These are phyloP conservation scores for Zygoascus hellenicus DNA, from an alignment of 1,139 yeast genomes.

Conservation along the genomic window DNA sequence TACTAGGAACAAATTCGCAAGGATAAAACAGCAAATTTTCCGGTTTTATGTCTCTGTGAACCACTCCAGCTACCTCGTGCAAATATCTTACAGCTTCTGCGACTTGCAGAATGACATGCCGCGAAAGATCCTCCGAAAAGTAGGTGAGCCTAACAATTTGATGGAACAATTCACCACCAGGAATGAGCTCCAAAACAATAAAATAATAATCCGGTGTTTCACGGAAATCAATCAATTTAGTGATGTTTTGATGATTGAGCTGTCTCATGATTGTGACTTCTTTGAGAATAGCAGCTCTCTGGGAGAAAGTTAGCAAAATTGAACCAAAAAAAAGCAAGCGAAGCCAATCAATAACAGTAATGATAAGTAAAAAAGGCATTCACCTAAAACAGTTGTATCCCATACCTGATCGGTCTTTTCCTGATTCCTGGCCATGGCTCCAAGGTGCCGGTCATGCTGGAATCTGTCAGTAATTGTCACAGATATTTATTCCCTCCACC, in stretches of 20 bases:
- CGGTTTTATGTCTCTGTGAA: slow-evolving; percentile 93
- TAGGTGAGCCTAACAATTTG: slow-evolving; percentile 89
- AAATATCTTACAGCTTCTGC: slow-evolving; percentile 76
- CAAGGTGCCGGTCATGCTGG: slow-evolving; percentile 21
- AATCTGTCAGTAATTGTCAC: slow-evolving; percentile 3
- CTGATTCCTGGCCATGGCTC: slow-evolving; percentile 26
- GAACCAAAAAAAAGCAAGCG: slow-evolving; percentile 3
- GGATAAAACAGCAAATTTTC: slow-evolving; percentile 86
- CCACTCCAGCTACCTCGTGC: slow-evolving; percentile 79
- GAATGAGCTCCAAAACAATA: slow-evolving; percentile 75
- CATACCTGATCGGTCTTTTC: slow-evolving; percentile 31
- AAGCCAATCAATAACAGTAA: background rate
- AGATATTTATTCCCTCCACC: background rate
- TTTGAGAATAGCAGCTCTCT: slow-evolving; percentile 56
- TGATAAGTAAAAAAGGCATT: slow-evolving; percentile 1
- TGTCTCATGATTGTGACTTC: slow-evolving; percentile 83
- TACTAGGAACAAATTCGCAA: slow-evolving; percentile 53
- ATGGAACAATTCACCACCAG: slow-evolving; percentile 94
- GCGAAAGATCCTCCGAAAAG: slow-evolving; percentile 75
- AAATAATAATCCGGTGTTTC: slow-evolving; percentile 65
- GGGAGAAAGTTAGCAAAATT: slow-evolving; percentile 23
- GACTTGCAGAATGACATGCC: slow-evolving; percentile 81
- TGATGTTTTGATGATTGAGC: slow-evolving; percentile 65
- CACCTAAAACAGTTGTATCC: background rate
- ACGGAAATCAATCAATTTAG: slow-evolving; percentile 60